Base-by-base conservation (phyloP, 2,329 filamentous ascomycete species). In the Claviceps monticola region DNA sequence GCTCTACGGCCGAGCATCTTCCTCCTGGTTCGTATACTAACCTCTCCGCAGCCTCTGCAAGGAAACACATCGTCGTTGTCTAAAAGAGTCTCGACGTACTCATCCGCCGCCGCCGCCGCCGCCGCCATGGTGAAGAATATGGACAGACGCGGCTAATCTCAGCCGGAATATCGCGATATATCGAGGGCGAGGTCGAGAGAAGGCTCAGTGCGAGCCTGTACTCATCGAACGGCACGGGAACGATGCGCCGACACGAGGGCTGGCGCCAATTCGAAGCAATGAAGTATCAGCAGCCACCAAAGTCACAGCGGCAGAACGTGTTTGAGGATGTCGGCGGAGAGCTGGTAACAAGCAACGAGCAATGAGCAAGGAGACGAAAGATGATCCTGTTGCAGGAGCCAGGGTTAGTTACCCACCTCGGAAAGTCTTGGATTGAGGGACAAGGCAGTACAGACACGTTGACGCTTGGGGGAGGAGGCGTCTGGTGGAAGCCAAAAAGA, bases 21-120 rank as follows among this genome's bases (percentile, higher is more conserved):
- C 17, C 19, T 34, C 29, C 16, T 11, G 29, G 43, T 21, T 17
- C 46, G 45, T 53, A 45, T 43, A 49, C 56, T 61, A 61, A 94
- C 88, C 77, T 94, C 87, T 72, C 88, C 88, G 70, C 89, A 95
- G 54, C 88, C 88, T 74, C 94, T 95, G 74, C 89, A 95, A 55
- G 87, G 87, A 64, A 87, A 94, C 58, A 85, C 76, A 66, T 95
- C 89, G 61, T 94, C 88, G 56, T 78, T 76, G 55, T 94, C 88
- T 74, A 86, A 75, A 50, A 80, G 76, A 61, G 70, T 75, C 55
- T 84, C 81, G 57, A 80, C 67, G 60, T 81, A 83, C 53, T 81
- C 79, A 58, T 80, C 79, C 63, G 82, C 75, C 44, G 70, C 61
- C 58, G 70, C 70, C 23, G 23, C 23, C 23, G 23, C 26, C 52